Percentiles rank a stretch among this genome's conserved stretches.
Evolutionary conservation across 176 grass and related monocot genomes (phyloP).

Genomic region (Cenchrus purpureus): DNA sequence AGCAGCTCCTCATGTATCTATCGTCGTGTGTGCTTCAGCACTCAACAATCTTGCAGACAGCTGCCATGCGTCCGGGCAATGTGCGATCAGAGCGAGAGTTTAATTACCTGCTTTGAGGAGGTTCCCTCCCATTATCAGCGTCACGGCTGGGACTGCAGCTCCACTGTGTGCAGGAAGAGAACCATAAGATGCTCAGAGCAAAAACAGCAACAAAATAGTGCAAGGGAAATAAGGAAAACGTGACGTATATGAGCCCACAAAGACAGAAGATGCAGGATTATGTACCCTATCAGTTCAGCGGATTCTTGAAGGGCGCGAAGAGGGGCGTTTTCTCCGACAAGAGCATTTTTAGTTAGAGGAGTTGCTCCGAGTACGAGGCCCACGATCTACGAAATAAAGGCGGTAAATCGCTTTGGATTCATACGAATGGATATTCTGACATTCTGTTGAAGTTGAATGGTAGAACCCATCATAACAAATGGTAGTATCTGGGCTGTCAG

Average conservation of each 20-base stretch:
- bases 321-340: conserved; percentile 69
- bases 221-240: background rate
- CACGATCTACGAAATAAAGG: conserved; percentile 51
- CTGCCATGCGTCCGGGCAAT: too few relatives aligned
- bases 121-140: conserved; percentile 90
- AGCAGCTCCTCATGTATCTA: too few relatives aligned
- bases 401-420: background rate
- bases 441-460: background rate
- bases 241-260: background rate
- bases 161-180: conserved; percentile 51
- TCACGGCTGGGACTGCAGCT: conserved; percentile 70
- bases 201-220: background rate
- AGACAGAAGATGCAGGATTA: background rate
- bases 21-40: background rate
- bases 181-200: background rate
- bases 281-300: conserved; percentile 68
- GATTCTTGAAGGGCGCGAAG: conserved; percentile 78
- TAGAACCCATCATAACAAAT: background rate
- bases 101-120: conserved; percentile 58
- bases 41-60: background rate
- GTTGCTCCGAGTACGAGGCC: conserved; percentile 72
- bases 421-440: background rate
- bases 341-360: conserved; percentile 60
- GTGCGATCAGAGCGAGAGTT: background rate
- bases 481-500: background rate